phyloP scores from a whole-genome alignment of 768 basidiomycete genomes.

The Lactifluus echinatus region DNA sequence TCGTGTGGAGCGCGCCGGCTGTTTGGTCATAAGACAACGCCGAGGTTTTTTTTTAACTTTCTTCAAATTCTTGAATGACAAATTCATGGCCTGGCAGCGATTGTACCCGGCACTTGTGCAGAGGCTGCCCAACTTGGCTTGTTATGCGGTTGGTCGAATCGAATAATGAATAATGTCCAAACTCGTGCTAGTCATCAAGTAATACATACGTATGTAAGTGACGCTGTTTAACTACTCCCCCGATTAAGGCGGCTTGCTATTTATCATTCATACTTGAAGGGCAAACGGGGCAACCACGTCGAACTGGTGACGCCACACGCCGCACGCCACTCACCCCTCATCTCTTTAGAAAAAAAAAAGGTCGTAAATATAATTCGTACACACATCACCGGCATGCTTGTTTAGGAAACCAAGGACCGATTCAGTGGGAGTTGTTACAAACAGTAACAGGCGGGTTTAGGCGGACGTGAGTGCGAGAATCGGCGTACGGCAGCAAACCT shows the following conservation, averaged over 20 bases:
- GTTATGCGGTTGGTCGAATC: too few species aligned
- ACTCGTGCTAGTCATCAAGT: not conserved
- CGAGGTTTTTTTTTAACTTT: not conserved
- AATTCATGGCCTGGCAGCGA: not conserved
- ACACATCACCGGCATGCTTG: not conserved
- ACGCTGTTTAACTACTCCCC: too few species aligned
- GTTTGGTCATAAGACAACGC: not conserved
- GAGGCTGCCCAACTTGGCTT: not conserved
- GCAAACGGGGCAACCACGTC: not conserved
- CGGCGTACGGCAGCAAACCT: not conserved
- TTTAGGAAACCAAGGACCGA: not conserved
- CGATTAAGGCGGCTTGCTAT: too few species aligned
- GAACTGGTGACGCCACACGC: not conserved
- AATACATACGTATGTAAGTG: too few species aligned
- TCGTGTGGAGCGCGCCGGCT: not conserved
- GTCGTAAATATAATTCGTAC: not conserved
- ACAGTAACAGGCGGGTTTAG: not conserved
- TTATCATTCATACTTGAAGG: too few species aligned
- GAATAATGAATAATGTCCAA: too few species aligned
- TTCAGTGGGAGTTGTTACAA: not conserved
- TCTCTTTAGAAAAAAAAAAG: not conserved
- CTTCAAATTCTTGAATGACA: not conserved
- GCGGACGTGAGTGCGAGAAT: not conserved
- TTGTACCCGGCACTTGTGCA: not conserved
- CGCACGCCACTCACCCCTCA: not conserved